Percentiles rank a stretch among this genome's conserved stretches.
phyloP scores from a whole-genome alignment of 2,329 filamentous ascomycete genomes.

The Dendryphion nanum region DNA sequence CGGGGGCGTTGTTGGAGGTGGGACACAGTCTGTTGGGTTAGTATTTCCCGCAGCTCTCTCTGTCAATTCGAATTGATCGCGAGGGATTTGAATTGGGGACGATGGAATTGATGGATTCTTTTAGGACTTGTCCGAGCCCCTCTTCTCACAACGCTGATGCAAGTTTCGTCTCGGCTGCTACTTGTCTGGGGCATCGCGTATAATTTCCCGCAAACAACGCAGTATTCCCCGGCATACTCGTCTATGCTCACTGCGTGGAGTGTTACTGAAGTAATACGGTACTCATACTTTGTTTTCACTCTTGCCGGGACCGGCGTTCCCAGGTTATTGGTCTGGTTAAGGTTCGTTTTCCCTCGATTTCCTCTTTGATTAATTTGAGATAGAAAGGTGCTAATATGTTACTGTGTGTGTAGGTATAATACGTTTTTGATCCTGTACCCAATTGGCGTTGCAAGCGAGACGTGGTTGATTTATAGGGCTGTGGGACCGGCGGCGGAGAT shows the following conservation, averaged over 20 bases:
- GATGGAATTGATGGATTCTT: not conserved
- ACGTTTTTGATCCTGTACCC: conserved; percentile 93
- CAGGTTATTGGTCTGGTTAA: conserved; percentile 69
- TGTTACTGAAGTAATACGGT: conserved; percentile 87
- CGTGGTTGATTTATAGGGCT: conserved; percentile 72
- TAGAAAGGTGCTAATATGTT: too few species aligned
- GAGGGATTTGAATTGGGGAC: not conserved
- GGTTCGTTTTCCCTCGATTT: conserved; percentile 44
- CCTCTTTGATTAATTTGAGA: not conserved
- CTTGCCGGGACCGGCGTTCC: conserved; percentile 61
- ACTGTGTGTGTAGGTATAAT: conserved; percentile 63
- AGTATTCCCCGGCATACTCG: conserved; percentile 61
- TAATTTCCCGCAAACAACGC: conserved; percentile 66
- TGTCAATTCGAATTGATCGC: too few species aligned
- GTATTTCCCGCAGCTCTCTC: conserved; percentile 16
- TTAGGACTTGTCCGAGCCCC: conserved; percentile 82
- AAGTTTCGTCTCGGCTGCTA: conserved; percentile 82
- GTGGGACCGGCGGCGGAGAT: conserved; percentile 58
- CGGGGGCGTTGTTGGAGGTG: conserved; percentile 77
- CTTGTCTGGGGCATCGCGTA: conserved; percentile 84
- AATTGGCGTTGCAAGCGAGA: conserved; percentile 85
- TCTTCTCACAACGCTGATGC: conserved; percentile 80
- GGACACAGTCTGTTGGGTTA: conserved; percentile 75
- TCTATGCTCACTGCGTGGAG: conserved; percentile 86
- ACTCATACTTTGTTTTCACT: conserved; percentile 82